Base-by-base conservation (phyloP, 2,329 filamentous ascomycete genomes). In the Rosellinia necatrix region DNA sequence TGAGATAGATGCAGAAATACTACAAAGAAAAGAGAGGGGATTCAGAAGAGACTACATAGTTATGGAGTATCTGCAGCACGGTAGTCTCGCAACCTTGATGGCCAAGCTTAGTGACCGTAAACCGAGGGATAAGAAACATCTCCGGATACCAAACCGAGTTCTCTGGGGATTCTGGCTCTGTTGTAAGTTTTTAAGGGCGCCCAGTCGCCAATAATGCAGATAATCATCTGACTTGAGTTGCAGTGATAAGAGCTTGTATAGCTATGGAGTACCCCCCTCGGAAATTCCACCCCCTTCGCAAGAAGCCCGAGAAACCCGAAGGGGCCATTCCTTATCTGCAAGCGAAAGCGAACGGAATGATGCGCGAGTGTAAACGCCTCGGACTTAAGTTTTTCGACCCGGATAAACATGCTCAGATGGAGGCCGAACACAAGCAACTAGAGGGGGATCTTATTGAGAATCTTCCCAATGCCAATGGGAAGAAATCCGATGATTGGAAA, bases 251-350 rank as follows among this genome's bases (percentile, higher is more conserved):
- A 41, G 55, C 50, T 4, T 65, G 62, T 35, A 48, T 65, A 38
- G 62, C 56, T 4, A 60, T 67, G 58, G 62, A 66, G 35, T 64
- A 63, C 22, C 62, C 64, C 13, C 64, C 65, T 13, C 62, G 64
- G 9, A 67, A 66, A 32, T 59, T 64, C 15, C 60, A 64, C 35
- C 56, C 53, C 1, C 2, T 17, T 1, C 56, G 62, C 17, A 58
- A 41, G 21, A 10, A 19, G 19, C 57, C 60, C 1, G 13, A 29
- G 19, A 4, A 12, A 4, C n/a, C 48, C 3, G 13, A 24, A 8
- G 13, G 32, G 9, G 17, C 12, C n/a, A 25, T 58, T 3, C 15
- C 41, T 3, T 25, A 22, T n/a, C 12, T 6, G 3, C 2, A 3
- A 10, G 59, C 56, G 12, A 46, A 12, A 10, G 12, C 27, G 1